Percentiles rank a stretch among this genome's conserved stretches.
These are phyloP conservation scores for Lactarius indigo DNA, from an alignment of 768 basidiomycete genomes.

Conservation along the genomic window DNA sequence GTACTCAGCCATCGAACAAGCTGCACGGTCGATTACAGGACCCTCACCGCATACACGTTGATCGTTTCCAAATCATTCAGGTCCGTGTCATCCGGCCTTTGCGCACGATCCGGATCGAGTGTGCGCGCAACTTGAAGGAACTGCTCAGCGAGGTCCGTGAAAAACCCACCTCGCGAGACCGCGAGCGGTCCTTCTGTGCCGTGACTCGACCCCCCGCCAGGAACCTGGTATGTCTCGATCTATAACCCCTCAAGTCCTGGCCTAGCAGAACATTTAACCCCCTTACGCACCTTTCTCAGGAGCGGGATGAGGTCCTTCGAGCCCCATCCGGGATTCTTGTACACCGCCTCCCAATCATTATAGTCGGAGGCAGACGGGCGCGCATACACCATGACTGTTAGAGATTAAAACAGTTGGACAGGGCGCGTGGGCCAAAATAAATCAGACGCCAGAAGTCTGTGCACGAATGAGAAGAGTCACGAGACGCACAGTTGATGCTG, in stretches of 20 bases:
- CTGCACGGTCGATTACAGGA: not conserved
- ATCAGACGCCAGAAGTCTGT: not conserved
- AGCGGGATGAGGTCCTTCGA: conserved; percentile 54
- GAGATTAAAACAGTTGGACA: not conserved
- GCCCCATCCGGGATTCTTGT: conserved; percentile 59
- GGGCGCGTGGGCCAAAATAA: not conserved
- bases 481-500: conserved; percentile 48
- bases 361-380: conserved; percentile 60
- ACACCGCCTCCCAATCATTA: conserved; percentile 33
- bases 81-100: conserved; percentile 19
- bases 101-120: conserved; percentile 26
- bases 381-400: conserved; percentile 46
- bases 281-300: conserved; percentile 45
- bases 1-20: not conserved
- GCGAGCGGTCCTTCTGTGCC: conserved; percentile 47
- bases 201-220: conserved; percentile 36
- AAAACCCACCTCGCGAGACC: conserved; percentile 31
- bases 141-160: conserved; percentile 29
- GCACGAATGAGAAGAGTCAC: not conserved
- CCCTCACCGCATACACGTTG: conserved; percentile 25
- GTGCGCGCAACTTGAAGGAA: conserved; percentile 29
- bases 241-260: conserved; percentile 11
- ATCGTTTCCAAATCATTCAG: conserved; percentile 26
- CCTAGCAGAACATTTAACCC: not conserved
- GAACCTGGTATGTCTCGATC: conserved; percentile 39